phyloP scores from a whole-genome alignment of 2,329 filamentous ascomycete species.

The Penicillium sp. region DNA sequence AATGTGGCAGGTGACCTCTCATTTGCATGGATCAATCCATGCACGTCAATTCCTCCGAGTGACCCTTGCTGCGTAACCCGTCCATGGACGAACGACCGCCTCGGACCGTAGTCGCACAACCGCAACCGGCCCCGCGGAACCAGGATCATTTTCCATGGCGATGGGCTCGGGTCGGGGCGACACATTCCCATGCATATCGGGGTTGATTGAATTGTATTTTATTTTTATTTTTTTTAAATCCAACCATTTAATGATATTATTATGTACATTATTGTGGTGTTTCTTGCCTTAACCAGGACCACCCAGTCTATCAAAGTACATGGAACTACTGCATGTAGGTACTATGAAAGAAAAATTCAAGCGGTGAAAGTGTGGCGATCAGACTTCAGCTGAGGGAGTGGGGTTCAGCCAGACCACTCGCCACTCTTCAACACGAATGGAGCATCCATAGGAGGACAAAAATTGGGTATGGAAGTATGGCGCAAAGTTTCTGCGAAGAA shows the following conservation, averaged over 20 bases:
- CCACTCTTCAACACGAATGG: constrained; percentile 20
- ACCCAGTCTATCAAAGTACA: constrained; percentile 24
- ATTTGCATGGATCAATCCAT: constrained; percentile 12
- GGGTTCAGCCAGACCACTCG: constrained; percentile 20
- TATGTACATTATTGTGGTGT: neutral
- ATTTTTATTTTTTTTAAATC: neutral
- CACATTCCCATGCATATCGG: constrained; percentile 7
- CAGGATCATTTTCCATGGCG: constrained; percentile 27
- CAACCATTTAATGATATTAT: neutral
- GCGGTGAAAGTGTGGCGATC: constrained; percentile 29
- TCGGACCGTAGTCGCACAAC: constrained; percentile 37
- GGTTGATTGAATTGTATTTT: neutral
- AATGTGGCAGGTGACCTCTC: constrained; percentile 14
- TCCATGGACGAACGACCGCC: constrained; percentile 28
- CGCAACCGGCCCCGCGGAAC: constrained; percentile 31
- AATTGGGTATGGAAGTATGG: constrained; percentile 2
- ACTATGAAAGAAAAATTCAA: constrained; percentile 12
- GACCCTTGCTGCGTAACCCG: constrained; percentile 9
- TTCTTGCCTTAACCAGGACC: neutral
- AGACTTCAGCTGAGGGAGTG: constrained; percentile 30
- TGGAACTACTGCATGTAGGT: constrained; percentile 26
- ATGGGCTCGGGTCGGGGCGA: constrained; percentile 30
- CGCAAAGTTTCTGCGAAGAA: neutral
- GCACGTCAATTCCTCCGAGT: constrained; percentile 18
- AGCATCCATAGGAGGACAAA: constrained; percentile 8